These are phyloP conservation scores for Eucalyptus grandis DNA, from an alignment of 345 rosid genomes.

Conservation along the genomic window DNA sequence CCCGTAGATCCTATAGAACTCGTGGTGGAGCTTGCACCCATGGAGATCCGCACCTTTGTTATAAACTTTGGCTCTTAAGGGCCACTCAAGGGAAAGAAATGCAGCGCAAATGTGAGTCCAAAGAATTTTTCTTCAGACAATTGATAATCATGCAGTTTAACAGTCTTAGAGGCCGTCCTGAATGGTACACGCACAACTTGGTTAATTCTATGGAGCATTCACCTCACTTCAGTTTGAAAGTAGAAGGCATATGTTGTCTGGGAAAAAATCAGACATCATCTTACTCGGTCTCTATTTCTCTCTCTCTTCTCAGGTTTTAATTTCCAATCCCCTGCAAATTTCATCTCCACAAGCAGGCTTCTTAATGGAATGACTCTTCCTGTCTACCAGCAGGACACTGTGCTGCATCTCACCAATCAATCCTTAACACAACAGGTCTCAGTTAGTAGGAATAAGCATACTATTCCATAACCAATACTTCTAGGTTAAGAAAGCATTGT, in stretches of 20 bases:
- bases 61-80: constrained; percentile 2
- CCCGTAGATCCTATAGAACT: constrained; percentile 29
- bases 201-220: background rate
- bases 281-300: background rate
- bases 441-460: background rate
- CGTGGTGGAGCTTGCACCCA: constrained; percentile 50
- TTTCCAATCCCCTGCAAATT: background rate
- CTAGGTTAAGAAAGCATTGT: background rate
- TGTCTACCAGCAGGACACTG: background rate
- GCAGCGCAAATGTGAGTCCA: background rate
- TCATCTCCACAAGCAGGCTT: background rate
- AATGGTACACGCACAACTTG: background rate
- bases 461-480: background rate
- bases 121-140: background rate
- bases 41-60: constrained; percentile 58
- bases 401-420: background rate
- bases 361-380: background rate
- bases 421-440: background rate
- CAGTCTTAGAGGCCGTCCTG: background rate
- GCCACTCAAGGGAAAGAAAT: background rate
- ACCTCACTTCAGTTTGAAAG: background rate
- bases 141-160: background rate
- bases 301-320: background rate
- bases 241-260: background rate
- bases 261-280: background rate